Conservation (phyloP, 495 filamentous ascomycete species). For the Aspergillus mulundensis region DNA sequence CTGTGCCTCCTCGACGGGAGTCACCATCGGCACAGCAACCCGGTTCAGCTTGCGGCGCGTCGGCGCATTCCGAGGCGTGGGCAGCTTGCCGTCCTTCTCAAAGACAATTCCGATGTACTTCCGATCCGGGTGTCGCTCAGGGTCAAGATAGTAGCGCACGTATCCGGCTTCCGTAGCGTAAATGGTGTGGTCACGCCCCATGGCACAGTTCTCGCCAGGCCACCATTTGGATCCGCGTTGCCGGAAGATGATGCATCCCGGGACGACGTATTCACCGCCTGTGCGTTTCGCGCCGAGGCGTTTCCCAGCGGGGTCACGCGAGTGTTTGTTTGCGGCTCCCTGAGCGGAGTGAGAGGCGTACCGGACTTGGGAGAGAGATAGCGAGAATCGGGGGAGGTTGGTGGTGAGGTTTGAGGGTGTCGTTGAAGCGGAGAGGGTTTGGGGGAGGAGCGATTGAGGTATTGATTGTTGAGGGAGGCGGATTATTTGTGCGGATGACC, state of each 20-base stretch:
- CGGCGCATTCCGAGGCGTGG: constrained; percentile 63
- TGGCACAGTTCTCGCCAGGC: constrained; percentile 85
- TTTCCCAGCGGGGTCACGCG: constrained; percentile 85
- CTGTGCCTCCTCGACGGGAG: constrained; percentile 23
- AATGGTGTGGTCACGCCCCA: constrained; percentile 98
- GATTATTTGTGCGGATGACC: constrained; percentile 22
- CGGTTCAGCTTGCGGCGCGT: constrained; percentile 66
- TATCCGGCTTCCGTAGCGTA: constrained; percentile 79
- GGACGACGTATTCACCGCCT: constrained; percentile 83
- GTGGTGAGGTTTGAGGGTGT: constrained; percentile 22
- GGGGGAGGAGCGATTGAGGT: constrained; percentile 23
- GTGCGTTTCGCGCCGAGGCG: constrained; percentile 92
- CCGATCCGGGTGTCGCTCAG: constrained; percentile 68
- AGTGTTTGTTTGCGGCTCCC: constrained; percentile 76
- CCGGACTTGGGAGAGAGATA: constrained; percentile 47
- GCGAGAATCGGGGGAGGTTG: constrained; percentile 23
- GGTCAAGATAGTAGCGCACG: constrained; percentile 94
- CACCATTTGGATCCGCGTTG: constrained; percentile 94
- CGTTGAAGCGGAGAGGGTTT: constrained; percentile 35
- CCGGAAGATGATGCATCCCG: constrained; percentile 96
- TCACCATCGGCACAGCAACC: constrained; percentile 46
- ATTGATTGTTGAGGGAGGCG: constrained; percentile 22
- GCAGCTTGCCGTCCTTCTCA: constrained; percentile 64
- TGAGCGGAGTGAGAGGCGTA: constrained; percentile 83
- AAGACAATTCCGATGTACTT: constrained; percentile 92